phyloP scores from a whole-genome alignment of 1,284 basidiomycete genomes.

The Ceratorhiza oryzae-sativae region DNA sequence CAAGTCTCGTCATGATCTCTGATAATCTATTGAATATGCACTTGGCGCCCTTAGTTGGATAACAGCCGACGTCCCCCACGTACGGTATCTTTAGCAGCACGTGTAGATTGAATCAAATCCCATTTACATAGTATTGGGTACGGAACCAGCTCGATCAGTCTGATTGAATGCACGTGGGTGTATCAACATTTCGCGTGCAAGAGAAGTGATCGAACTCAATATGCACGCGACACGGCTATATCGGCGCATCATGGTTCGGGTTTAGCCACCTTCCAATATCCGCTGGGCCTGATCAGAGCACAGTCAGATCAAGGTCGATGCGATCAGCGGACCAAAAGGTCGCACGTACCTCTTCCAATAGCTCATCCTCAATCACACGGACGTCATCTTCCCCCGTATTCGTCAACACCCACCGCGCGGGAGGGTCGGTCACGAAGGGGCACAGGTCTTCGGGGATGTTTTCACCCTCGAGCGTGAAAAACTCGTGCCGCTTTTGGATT shows the following conservation, averaged over 20 bases:
- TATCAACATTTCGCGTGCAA: slow-evolving; percentile 7
- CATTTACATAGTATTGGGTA: neutral
- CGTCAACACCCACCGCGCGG: slow-evolving; percentile 47
- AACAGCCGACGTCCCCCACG: too few species aligned
- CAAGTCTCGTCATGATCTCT: too few species aligned
- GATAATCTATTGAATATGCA: too few species aligned
- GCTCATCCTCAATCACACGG: slow-evolving; percentile 21
- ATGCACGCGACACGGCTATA: slow-evolving; percentile 19
- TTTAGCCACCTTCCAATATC: slow-evolving; percentile 20
- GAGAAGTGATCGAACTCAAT: slow-evolving; percentile 11
- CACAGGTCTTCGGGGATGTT: slow-evolving; percentile 79
- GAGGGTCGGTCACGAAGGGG: slow-evolving; percentile 71
- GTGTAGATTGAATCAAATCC: neutral
- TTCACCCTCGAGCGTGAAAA: slow-evolving; percentile 71
- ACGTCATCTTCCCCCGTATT: slow-evolving; percentile 40
- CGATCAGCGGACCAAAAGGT: neutral
- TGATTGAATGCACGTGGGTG: slow-evolving; percentile 8
- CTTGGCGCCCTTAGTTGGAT: too few species aligned
- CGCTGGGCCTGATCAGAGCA: slow-evolving; percentile 17
- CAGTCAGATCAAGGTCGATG: slow-evolving; percentile 6
- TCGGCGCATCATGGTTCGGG: neutral
- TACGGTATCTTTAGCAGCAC: neutral
- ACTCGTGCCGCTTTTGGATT: slow-evolving; percentile 64
- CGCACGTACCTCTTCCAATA: slow-evolving; percentile 31
- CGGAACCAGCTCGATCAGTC: slow-evolving; percentile 6